Evolutionary conservation across 2,329 filamentous ascomycete species (phyloP).

Genomic region (Ophiostoma novo-ulmi): DNA sequence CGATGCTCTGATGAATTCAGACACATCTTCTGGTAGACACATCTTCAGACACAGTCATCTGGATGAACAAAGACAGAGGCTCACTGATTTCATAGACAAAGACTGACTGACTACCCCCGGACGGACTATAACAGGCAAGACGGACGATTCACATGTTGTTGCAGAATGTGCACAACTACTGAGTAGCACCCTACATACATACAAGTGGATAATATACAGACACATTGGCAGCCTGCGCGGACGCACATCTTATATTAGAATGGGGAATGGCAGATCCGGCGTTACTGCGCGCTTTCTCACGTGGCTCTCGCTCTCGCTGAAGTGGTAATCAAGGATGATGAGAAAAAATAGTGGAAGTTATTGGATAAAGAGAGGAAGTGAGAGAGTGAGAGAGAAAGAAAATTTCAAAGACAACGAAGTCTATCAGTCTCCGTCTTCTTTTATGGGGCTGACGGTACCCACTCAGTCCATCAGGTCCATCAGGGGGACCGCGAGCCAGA

Average conservation of each 20-base stretch:
- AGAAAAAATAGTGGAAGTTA: too few relatives aligned
- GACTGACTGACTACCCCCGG: neutral
- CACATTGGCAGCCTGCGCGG: neutral
- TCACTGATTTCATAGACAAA: neutral
- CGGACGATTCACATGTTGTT: neutral
- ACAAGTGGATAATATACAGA: neutral
- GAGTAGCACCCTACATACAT: neutral
- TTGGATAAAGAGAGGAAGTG: neutral
- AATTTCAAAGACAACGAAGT: neutral
- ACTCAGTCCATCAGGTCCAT: constrained; percentile 15
- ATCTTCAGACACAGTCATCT: too few relatives aligned
- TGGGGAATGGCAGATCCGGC: neutral
- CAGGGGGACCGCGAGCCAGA: constrained; percentile 25
- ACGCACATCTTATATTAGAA: neutral
- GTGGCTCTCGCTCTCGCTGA: constrained; percentile 2
- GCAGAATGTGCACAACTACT: neutral
- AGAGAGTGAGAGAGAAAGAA: neutral
- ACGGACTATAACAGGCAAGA: neutral
- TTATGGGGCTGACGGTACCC: constrained; percentile 22
- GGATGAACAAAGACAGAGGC: too few relatives aligned
- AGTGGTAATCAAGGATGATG: too few relatives aligned
- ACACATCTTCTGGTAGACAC: too few relatives aligned
- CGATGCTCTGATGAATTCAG: neutral
- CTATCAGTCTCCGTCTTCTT: neutral
- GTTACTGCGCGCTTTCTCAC: neutral